phyloP scores from a whole-genome alignment of 1,284 basidiomycete species.

The Vanrija pseudolonga region DNA sequence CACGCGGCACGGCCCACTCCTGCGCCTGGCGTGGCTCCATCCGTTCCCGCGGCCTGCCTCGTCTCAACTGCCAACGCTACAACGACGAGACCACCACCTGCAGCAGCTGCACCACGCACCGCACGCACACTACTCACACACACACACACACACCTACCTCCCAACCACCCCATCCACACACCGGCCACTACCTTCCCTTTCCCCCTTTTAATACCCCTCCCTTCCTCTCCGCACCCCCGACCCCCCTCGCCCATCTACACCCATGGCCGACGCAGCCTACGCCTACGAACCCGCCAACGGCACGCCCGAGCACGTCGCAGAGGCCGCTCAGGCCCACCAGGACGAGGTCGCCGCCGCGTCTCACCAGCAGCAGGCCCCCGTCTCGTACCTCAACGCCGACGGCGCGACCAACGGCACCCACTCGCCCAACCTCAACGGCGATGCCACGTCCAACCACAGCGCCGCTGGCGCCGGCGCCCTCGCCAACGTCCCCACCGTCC shows the following conservation, averaged over 20 bases:
- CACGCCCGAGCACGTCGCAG: not conserved
- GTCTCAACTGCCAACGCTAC: not conserved
- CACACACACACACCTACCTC: not conserved
- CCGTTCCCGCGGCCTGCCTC: too few relatives aligned
- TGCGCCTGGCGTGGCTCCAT: too few relatives aligned
- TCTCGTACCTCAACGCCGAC: slow-evolving; percentile 8
- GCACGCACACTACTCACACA: too few relatives aligned
- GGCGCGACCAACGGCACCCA: not conserved
- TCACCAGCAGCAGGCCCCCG: too few relatives aligned
- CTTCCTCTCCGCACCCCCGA: too few relatives aligned
- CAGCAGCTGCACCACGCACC: too few relatives aligned
- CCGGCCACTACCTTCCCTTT: slow-evolving; percentile 1
- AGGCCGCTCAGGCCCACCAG: not conserved
- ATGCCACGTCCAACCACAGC: slow-evolving; percentile 5
- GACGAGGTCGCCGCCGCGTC: slow-evolving; percentile 1
- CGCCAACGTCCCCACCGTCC: slow-evolving; percentile 9
- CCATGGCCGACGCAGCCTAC: slow-evolving; percentile 37
- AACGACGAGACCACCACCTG: too few relatives aligned
- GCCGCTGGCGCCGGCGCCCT: not conserved
- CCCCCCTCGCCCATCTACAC: not conserved
- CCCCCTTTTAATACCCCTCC: not conserved
- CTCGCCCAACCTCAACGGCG: slow-evolving; percentile 8
- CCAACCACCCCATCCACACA: not conserved
- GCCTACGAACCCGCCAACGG: slow-evolving; percentile 26
- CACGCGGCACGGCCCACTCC: too few relatives aligned